A percentile compares a stretch with the other conserved stretches of the same genome.
phyloP scores from a whole-genome alignment of 495 filamentous ascomycete genomes.

The Aspergillus cavernicola region DNA sequence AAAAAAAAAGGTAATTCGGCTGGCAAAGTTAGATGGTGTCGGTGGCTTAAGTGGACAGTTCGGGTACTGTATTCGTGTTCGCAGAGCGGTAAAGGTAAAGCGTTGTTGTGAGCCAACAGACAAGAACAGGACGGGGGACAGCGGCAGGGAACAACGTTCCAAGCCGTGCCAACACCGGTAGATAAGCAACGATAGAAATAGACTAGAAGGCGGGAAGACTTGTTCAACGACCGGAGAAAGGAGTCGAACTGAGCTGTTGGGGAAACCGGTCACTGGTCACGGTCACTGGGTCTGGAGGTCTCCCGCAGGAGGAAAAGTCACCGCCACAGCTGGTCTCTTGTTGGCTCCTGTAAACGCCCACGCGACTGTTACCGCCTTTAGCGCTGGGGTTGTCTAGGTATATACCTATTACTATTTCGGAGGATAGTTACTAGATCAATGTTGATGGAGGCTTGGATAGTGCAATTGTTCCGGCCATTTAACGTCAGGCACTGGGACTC shows the following conservation, averaged over 20 bases:
- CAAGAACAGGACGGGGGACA: conserved; percentile 14
- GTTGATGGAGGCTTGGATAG: neutral
- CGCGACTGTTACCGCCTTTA: conserved; percentile 20
- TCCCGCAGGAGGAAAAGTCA: conserved; percentile 19
- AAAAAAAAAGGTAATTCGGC: neutral
- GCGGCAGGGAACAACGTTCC: conserved; percentile 24
- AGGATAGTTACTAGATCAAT: neutral
- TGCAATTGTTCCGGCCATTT: too few relatives aligned
- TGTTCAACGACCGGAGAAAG: conserved; percentile 5
- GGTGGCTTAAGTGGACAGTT: conserved; percentile 1
- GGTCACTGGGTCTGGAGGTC: conserved; percentile 6
- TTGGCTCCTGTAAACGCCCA: conserved; percentile 22
- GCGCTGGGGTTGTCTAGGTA: conserved; percentile 12
- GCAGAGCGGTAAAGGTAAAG: conserved; percentile 12
- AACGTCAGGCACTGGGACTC: too few relatives aligned
- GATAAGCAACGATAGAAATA: conserved; percentile 7
- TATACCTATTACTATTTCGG: too few relatives aligned
- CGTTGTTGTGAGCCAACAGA: conserved; percentile 19
- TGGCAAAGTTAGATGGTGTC: neutral
- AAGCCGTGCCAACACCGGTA: conserved; percentile 22
- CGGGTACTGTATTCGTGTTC: conserved; percentile 7
- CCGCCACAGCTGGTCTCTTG: conserved; percentile 14
- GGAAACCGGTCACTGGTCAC: conserved; percentile 9
- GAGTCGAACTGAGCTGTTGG: conserved; percentile 11
- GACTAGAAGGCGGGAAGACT: conserved; percentile 1